Evolutionary conservation across 305 asterid species (phyloP), one percentile per base, ranked within the genome.

Genomic region (Fraxinus xanthoxyloides): DNA sequence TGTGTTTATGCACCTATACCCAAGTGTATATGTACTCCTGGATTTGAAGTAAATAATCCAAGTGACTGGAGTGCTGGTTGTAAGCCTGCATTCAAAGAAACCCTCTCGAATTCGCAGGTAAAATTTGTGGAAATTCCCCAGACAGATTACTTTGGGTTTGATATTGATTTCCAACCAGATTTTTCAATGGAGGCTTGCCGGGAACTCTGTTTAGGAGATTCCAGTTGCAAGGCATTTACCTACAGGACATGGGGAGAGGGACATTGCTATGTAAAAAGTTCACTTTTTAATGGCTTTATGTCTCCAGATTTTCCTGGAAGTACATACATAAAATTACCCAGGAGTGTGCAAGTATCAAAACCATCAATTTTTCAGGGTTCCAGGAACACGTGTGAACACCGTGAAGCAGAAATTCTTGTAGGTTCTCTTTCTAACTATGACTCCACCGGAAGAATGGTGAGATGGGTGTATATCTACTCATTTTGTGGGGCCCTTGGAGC

Each of bases 21-120:
- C 0, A 87, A 32, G 26, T 93, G 97, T 76, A 81, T 89, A 0
- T 91, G 97, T 48, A 93, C 97, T 2, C 93, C 95, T 3, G 97
- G 95, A n/a, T 90, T 79, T 43, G 59, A 65, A 77, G 78, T 48
- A 9, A 72, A 21, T 0, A 85, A 90, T 69, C 78, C 80, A 2
- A 84, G 79, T 72, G 88, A 93, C 56, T 90, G 92, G 94, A 92
- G 80, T 30, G 48, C 63, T 4, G 97, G 97, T 3, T 93, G 97
- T 82, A 79, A 75, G 75, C 80, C 92, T 0, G 77, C 6, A 1
- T 92, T 93, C 84, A 75, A 88, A 34, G 46, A 8, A n/a, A 84
- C 74, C 1, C 77, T 28, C 4, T 75, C 85, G 4, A 61, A 74
- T 23, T 81, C 88, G 3, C 56, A 30, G 2, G 91, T 89, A 23